phyloP scores from a whole-genome alignment of 805 yeast genomes.

The Wickerhamomyces rabaulensis region DNA sequence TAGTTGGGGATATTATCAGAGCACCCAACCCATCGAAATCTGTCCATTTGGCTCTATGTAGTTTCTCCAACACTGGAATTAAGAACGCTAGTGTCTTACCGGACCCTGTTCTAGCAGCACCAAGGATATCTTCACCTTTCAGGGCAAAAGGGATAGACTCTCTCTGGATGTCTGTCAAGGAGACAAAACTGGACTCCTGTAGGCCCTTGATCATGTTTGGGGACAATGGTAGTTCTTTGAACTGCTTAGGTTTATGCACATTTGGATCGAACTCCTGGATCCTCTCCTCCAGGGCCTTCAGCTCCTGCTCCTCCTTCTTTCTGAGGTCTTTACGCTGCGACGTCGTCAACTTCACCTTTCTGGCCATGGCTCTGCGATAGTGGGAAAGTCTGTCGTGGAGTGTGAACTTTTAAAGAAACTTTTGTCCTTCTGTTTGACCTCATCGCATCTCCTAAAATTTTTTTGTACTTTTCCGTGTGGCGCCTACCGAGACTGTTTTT shows the following conservation, averaged over 20 bases:
- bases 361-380: constrained; percentile 30
- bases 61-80: constrained; percentile 74
- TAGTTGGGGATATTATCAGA: constrained; percentile 62
- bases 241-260: constrained; percentile 38
- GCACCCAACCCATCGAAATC: constrained; percentile 49
- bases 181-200: constrained; percentile 69
- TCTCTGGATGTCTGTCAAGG: constrained; percentile 82
- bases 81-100: constrained; percentile 91
- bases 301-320: constrained; percentile 29
- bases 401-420: too few species aligned
- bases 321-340: constrained; percentile 34
- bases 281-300: constrained; percentile 41
- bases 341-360: constrained; percentile 27
- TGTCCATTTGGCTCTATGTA: constrained; percentile 38
- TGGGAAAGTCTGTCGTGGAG: too few species aligned
- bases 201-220: constrained; percentile 63
- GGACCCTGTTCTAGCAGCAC: constrained; percentile 95
- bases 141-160: constrained; percentile 71
- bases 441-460: constrained; percentile 4
- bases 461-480: background rate
- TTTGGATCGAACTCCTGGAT: constrained; percentile 51
- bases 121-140: constrained; percentile 86
- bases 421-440: background rate
- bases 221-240: constrained; percentile 76
- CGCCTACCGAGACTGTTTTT: background rate